Conservation (phyloP, 768 basidiomycete species). For the Hydnomerulius pinastri region DNA sequence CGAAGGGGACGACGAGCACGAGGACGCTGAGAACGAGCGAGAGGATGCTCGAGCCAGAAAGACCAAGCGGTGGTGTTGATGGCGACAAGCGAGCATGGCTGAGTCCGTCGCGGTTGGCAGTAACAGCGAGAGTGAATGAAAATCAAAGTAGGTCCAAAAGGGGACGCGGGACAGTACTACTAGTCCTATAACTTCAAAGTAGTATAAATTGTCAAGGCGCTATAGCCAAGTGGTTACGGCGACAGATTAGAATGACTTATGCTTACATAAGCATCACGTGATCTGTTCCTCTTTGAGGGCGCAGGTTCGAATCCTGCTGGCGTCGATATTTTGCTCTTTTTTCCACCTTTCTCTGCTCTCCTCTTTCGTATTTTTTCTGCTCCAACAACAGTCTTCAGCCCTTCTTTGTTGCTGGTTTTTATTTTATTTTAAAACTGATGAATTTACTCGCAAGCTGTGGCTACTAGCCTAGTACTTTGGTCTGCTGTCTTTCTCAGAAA, state of each 20-base stretch:
- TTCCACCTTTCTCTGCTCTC: no score
- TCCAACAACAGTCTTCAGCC: no score
- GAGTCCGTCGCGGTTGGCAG: background rate
- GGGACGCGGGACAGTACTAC: background rate
- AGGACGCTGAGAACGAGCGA: conserved; percentile 1
- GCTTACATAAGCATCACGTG: conserved; percentile 19
- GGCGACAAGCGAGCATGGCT: conserved; percentile 23
- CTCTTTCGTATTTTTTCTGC: no score
- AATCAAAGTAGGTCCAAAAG: background rate
- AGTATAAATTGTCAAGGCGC: conserved; percentile 47
- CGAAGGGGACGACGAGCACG: background rate
- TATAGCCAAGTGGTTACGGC: conserved; percentile 72
- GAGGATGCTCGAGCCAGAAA: conserved; percentile 4
- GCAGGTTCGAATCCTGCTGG: conserved; percentile 50
- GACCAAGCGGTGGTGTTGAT: conserved; percentile 3
- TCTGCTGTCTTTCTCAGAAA: conserved; percentile 35
- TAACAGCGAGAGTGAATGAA: background rate
- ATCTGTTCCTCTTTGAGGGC: conserved; percentile 37
- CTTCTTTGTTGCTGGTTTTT: no score
- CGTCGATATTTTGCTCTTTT: conserved; percentile 27
- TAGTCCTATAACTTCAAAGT: no score
- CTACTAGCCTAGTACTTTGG: no score
- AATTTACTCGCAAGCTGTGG: no score
- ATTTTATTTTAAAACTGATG: no score
- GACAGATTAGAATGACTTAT: conserved; percentile 49